phyloP scores from a whole-genome alignment of 2,329 filamentous ascomycete species.

The Achaetomium macrosporum region DNA sequence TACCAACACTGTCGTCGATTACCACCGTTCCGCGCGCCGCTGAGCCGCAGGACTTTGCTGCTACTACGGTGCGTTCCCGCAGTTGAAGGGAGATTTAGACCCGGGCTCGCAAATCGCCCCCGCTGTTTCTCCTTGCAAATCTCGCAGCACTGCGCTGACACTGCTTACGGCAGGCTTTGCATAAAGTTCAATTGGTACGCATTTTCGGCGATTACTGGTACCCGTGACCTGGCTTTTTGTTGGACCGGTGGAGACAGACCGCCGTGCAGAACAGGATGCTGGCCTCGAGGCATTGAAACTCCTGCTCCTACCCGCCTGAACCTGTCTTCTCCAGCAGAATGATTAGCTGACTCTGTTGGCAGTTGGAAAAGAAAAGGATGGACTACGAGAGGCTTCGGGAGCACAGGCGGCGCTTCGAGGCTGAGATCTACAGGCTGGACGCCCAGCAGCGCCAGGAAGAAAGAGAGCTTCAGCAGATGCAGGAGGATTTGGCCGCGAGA shows the following conservation, averaged over 20 bases:
- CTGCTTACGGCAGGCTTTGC: constrained; percentile 47
- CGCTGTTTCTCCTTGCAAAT: not conserved
- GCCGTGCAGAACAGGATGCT: not conserved
- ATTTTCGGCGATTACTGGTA: not conserved
- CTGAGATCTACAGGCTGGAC: constrained; percentile 86
- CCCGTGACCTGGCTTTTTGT: not conserved
- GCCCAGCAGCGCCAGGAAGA: constrained; percentile 78
- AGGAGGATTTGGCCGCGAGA: constrained; percentile 62
- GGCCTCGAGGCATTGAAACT: not conserved
- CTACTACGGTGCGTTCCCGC: constrained; percentile 28
- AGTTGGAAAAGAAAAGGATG: constrained; percentile 91
- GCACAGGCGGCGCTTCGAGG: constrained; percentile 82
- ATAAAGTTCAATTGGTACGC: constrained; percentile 74
- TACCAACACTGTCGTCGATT: constrained; percentile 67
- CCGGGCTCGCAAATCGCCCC: not conserved
- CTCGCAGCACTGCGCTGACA: constrained; percentile 16
- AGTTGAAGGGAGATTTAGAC: not conserved
- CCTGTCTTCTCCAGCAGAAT: not conserved
- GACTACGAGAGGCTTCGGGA: constrained; percentile 89
- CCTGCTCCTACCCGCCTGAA: not conserved
- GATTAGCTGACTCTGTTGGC: constrained; percentile 20
- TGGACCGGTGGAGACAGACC: not conserved
- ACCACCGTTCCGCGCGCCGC: constrained; percentile 46
- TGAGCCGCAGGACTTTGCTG: constrained; percentile 46
- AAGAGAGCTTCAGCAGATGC: constrained; percentile 77